These are phyloP conservation scores for Myxozyma sirexii DNA, from an alignment of 805 yeast genomes.

Conservation along the genomic window DNA sequence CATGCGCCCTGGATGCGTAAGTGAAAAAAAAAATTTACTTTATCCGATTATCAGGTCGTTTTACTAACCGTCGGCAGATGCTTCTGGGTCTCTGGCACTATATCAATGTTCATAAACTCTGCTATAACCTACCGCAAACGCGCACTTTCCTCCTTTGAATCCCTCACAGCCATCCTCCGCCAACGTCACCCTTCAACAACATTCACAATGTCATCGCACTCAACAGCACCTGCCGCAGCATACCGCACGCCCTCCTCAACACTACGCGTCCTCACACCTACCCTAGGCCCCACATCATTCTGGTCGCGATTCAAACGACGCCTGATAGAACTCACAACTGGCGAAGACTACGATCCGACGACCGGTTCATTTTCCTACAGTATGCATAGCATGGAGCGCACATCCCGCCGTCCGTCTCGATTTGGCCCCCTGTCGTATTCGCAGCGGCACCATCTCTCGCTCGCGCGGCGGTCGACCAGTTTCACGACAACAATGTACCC, in stretches of 20 bases:
- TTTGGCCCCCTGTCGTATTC: conserved; percentile 8
- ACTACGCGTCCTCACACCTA: conserved; percentile 5
- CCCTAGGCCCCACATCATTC: conserved; percentile 3
- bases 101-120: conserved; percentile 26
- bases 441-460: conserved; percentile 13
- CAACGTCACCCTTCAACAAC: conserved; percentile 7
- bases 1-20: conserved; percentile 23
- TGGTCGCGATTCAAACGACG: conserved; percentile 10
- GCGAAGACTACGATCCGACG: conserved; percentile 3
- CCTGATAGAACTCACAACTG: conserved; percentile 3
- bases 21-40: too few species aligned
- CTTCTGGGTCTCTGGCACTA: conserved; percentile 25
- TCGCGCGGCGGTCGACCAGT: neutral
- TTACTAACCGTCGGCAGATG: conserved; percentile 8
- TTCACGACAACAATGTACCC: conserved; percentile 4
- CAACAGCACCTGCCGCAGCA: neutral
- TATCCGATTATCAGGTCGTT: too few species aligned
- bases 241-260: conserved; percentile 2
- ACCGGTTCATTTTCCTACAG: conserved; percentile 4
- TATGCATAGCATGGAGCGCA: neutral
- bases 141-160: conserved; percentile 8
- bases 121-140: conserved; percentile 23
- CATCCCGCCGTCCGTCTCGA: neutral
- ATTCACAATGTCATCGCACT: conserved; percentile 1
- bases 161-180: neutral